Evolutionary conservation across 345 rosid species (phyloP), one percentile per base, ranked within the genome.

Genomic region (Barbarea vulgaris): DNA sequence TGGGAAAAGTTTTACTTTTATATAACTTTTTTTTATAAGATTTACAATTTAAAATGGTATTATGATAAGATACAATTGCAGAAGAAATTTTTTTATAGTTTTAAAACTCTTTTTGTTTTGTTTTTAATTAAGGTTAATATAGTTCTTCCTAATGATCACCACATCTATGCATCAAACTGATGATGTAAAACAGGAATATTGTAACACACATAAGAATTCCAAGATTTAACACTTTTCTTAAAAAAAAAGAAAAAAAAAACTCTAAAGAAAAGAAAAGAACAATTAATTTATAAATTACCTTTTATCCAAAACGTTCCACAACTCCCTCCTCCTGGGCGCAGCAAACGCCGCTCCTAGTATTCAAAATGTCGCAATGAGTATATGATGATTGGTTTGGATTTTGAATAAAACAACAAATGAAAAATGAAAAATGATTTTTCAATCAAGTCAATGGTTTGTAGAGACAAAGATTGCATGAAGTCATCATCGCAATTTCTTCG

Each of bases 281-380:
- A 33, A 15, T 21, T 8, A 19, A 33, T 48, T 31, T 33, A 22
- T 48, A 3, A 34, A 3, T 34, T 51, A 73, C 77, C 70, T 73
- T 54, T 21, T 6, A 39, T 42, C 27, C 18, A 41, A 52, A 54
- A 30, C 48, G 64, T 73, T 73, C 27, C 47, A 41, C 36, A 64
- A 42, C 63, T 73, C 57, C 77, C 48, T 64, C 70, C 44, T 72
- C 54, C 54, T 41, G 3, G 56, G 62, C 56, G 77, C 46, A 64
- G 64, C 64, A 28, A 73, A 73, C 24, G 77, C 77, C 27, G 47
- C 64, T 73, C 77, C 70, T 64, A 27, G 42, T 54, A 54, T 73
- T 54, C 64, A 62, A 62, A 28, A 62, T 51, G 42, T 62, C 51
- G 70, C 33, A 39, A 28, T 39, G 12, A 37, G n/a, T 33, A 9